Evolutionary conservation across 768 basidiomycete genomes (phyloP).

Genomic region (Russula lepida): DNA sequence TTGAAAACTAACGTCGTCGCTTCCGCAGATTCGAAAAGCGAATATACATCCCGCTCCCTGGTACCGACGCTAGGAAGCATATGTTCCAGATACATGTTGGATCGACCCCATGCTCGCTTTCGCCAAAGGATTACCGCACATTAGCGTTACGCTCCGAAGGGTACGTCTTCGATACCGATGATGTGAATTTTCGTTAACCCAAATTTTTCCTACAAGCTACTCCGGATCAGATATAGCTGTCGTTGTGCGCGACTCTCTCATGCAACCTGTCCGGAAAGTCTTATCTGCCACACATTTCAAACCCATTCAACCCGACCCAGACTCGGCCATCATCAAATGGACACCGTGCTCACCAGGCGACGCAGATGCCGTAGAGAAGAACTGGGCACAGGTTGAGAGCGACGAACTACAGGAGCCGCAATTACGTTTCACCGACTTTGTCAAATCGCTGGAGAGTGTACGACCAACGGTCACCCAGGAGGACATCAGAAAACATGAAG

Average conservation of each 20-base stretch:
- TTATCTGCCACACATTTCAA: conserved; percentile 95
- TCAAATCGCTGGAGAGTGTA: conserved; percentile 68
- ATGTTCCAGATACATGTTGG: conserved; percentile 99
- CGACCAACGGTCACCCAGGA: conserved; percentile 83
- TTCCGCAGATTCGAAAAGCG: conserved; percentile 82
- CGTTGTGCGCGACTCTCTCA: conserved; percentile 90
- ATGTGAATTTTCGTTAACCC: neutral
- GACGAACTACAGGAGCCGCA: conserved; percentile 89
- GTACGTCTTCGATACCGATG: conserved; percentile 27
- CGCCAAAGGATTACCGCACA: conserved; percentile 64
- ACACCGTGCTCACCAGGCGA: conserved; percentile 98
- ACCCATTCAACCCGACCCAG: conserved; percentile 32
- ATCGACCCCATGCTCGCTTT: conserved; percentile 79
- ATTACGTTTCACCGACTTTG: conserved; percentile 68
- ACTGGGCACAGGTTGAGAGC: conserved; percentile 80
- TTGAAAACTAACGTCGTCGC: neutral
- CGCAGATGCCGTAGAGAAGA: conserved; percentile 72
- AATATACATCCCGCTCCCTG: conserved; percentile 96
- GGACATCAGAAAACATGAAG: conserved; percentile 77
- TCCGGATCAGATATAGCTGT: conserved; percentile 94
- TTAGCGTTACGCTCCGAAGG: conserved; percentile 88
- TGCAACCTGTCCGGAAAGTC: conserved; percentile 98
- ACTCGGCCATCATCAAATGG: conserved; percentile 45
- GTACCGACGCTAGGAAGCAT: conserved; percentile 78
- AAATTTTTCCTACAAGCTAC: conserved; percentile 39